phyloP scores from a whole-genome alignment of 495 filamentous ascomycete species.

The Penicilliopsis zonata region DNA sequence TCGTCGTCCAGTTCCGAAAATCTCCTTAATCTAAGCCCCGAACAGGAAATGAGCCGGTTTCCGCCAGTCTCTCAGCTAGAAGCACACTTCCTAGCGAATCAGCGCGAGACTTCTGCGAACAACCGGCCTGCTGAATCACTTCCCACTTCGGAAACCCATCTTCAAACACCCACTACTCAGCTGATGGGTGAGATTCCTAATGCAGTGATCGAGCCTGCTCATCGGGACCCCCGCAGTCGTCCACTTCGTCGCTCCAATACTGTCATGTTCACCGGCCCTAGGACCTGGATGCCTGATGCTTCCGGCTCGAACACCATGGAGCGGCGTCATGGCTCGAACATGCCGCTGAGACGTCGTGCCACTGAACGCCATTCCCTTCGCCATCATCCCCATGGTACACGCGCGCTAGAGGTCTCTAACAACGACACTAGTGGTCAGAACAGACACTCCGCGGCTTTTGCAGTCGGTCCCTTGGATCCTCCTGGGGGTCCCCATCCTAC shows the following conservation, averaged over 20 bases:
- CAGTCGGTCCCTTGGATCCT: background rate
- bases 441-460: no score
- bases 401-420: no score
- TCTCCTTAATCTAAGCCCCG: slow-evolving; percentile 11
- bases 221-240: background rate
- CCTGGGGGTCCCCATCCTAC: background rate
- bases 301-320: no score
- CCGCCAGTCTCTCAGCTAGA: slow-evolving; percentile 34
- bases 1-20: slow-evolving; percentile 3
- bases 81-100: slow-evolving; percentile 23
- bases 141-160: background rate
- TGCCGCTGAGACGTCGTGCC: slow-evolving; percentile 14
- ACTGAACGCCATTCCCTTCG: slow-evolving; percentile 17
- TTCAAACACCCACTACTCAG: no score
- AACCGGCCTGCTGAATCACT: background rate
- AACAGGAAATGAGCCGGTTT: slow-evolving; percentile 22
- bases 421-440: no score
- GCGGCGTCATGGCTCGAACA: slow-evolving; percentile 2
- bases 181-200: no score
- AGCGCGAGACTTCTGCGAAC: slow-evolving; percentile 4
- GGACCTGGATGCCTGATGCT: no score
- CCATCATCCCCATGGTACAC: slow-evolving; percentile 6
- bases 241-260: slow-evolving; percentile 16
- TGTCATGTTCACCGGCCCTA: slow-evolving; percentile 6
- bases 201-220: background rate